Conservation (phyloP, 1,284 basidiomycete species). For the Ceratobasidium sp. region DNA sequence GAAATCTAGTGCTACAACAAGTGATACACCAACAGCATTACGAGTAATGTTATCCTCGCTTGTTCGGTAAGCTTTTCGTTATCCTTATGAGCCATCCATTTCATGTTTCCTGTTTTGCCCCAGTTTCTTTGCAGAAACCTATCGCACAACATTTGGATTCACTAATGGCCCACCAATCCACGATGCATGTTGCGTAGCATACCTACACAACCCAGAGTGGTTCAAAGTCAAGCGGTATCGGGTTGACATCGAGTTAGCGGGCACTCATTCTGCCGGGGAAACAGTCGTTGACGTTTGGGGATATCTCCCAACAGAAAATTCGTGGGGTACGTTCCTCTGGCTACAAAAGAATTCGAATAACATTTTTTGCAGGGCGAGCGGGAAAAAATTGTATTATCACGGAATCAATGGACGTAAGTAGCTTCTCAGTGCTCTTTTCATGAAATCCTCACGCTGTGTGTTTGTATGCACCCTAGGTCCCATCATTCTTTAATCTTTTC, state of each 20-base stretch:
- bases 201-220: conserved; percentile 67
- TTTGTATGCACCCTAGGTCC: conserved; percentile 55
- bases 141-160: conserved; percentile 75
- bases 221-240: conserved; percentile 67
- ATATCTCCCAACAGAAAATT: conserved; percentile 61
- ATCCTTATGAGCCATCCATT: neutral
- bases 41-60: conserved; percentile 76
- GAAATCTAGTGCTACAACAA: conserved; percentile 46
- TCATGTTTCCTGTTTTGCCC: conserved; percentile 51
- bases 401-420: conserved; percentile 67
- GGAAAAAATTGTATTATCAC: conserved; percentile 78
- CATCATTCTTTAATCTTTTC: conserved; percentile 69
- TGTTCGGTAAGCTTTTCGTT: conserved; percentile 56
- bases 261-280: conserved; percentile 69
- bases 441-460: conserved; percentile 4
- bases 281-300: conserved; percentile 78
- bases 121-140: conserved; percentile 70
- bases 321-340: conserved; percentile 60
- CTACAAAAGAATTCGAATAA: conserved; percentile 51
- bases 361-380: conserved; percentile 39
- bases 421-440: neutral
- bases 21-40: conserved; percentile 60
- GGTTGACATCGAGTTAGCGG: conserved; percentile 77
- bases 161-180: conserved; percentile 79
- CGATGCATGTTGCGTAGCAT: conserved; percentile 80